Base-by-base conservation (phyloP, 2,329 filamentous ascomycete genomes). In the Pseudophaeomoniella oleicola region DNA sequence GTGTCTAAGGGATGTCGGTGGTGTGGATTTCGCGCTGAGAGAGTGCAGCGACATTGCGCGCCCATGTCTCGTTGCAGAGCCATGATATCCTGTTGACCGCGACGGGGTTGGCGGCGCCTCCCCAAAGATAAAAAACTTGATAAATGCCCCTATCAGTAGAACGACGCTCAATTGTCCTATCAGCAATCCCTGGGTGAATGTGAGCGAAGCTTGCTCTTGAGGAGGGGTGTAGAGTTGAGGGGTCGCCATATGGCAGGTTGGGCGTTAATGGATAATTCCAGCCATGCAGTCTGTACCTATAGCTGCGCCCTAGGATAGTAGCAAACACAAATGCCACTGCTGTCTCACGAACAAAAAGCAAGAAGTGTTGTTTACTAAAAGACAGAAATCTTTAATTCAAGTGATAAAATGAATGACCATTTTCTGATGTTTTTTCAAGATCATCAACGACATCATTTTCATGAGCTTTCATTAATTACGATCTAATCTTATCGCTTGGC, bases 51-150 rank as follows among this genome's bases (percentile, higher is more conserved):
- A 70, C 32, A 82, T 69, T 12, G 81, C 82, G 42, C 79, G 75
- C 55, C 78, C 77, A 59, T 94, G 84, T 16, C 80, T 76, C 22
- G 22, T 27, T 38, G 86, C 66, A 2, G 81, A 82, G 44, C 80
- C 69, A 36, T 79, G 75, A 40, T 78, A 31, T n/a, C 35, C 6
- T 14, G 75, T 16, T 83, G 75, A 46, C 85, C 78, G 9, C 79
- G 78, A 39, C 81, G 83, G 46, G 81, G 75, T 31, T 42, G 85
- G 71, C 1, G 86, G 85, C 4, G 85, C 77, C 54, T 96, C 90
- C 49, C 90, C 90, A 54, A 98, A 96, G 53, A 98, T 96, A 72
- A 98, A 98, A 73, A 94, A 98, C 57, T 94, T 94, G 60, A 98
- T 96, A 62, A 98, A 96, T 47, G 81, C 84, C 45, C 86, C 87